Evolutionary conservation across 805 yeast species (phyloP).

Genomic region (Candida parachauliodes): DNA sequence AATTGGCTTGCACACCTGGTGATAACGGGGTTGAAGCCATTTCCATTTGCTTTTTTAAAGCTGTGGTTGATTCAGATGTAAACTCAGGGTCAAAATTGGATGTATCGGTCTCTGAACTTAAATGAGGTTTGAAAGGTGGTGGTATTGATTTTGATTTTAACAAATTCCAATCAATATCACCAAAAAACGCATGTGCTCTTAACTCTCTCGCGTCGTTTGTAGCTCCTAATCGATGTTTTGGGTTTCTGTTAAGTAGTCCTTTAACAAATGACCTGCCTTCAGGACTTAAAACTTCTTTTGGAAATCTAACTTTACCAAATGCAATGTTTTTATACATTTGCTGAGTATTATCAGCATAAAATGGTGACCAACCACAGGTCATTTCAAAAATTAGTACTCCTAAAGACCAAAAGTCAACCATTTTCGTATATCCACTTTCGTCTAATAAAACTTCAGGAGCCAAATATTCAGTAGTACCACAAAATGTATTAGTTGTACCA

Average conservation of each 20-base stretch:
- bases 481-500: slow-evolving; percentile 92
- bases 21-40: slow-evolving; percentile 78
- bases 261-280: slow-evolving; percentile 96
- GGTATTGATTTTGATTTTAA: slow-evolving; percentile 77
- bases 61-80: slow-evolving; percentile 85
- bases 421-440: slow-evolving; percentile 94
- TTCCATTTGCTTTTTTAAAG: slow-evolving; percentile 63
- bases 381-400: slow-evolving; percentile 96
- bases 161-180: slow-evolving; percentile 86
- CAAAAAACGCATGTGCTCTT: slow-evolving; percentile 87
- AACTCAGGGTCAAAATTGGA: slow-evolving; percentile 98
- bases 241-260: slow-evolving; percentile 91
- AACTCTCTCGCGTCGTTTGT: slow-evolving; percentile 88
- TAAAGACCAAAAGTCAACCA: slow-evolving; percentile 99
- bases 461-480: slow-evolving; percentile 97
- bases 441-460: slow-evolving; percentile 96
- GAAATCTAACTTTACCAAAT: slow-evolving; percentile 95
- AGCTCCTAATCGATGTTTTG: slow-evolving; percentile 91
- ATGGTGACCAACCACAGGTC: slow-evolving; percentile 99
- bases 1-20: slow-evolving; percentile 94
- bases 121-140: slow-evolving; percentile 96
- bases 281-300: slow-evolving; percentile 87
- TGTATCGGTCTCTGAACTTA: slow-evolving; percentile 87
- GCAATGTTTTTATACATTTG: slow-evolving; percentile 99
- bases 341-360: slow-evolving; percentile 95